Evolutionary conservation across 2,329 filamentous ascomycete species (phyloP).

Genomic region (Fusarium sp.): DNA sequence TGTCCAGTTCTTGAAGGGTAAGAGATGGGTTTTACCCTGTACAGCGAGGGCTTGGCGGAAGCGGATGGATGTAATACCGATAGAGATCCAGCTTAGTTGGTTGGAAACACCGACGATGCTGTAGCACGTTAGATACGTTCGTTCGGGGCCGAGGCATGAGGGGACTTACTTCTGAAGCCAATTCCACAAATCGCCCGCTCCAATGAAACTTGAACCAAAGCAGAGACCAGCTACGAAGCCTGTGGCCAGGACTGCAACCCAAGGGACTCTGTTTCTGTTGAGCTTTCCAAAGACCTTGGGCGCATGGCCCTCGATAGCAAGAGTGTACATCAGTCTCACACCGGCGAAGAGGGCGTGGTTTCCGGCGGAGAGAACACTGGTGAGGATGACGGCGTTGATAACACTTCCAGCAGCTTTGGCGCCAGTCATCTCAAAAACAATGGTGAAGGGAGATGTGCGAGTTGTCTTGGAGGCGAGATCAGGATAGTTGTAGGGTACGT

Average conservation of each 20-base stretch:
- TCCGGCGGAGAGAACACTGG: slow-evolving; percentile 55
- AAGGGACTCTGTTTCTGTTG: slow-evolving; percentile 55
- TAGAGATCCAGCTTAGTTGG: slow-evolving; percentile 75
- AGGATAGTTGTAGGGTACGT: slow-evolving; percentile 67
- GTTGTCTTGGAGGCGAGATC: slow-evolving; percentile 51
- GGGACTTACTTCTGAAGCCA: slow-evolving; percentile 73
- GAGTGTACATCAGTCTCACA: slow-evolving; percentile 54
- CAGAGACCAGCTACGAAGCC: slow-evolving; percentile 70
- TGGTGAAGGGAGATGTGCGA: slow-evolving; percentile 61
- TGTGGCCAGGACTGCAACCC: slow-evolving; percentile 62
- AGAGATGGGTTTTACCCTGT: slow-evolving; percentile 70
- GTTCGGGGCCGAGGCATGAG: rapidly evolving
- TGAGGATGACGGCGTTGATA: slow-evolving; percentile 70
- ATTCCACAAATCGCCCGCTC: slow-evolving; percentile 73
- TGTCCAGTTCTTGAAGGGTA: slow-evolving; percentile 76
- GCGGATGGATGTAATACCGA: slow-evolving; percentile 73
- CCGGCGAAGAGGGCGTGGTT: slow-evolving; percentile 56
- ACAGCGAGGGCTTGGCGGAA: slow-evolving; percentile 69
- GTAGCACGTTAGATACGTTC: slow-evolving; percentile 25
- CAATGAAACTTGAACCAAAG: slow-evolving; percentile 75
- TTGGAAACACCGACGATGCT: slow-evolving; percentile 76
- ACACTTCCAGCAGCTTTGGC: slow-evolving; percentile 64
- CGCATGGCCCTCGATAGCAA: slow-evolving; percentile 63
- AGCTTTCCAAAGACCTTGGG: slow-evolving; percentile 64
- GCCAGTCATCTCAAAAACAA: slow-evolving; percentile 71